Base-by-base conservation (phyloP, 1,139 yeast genomes). In the Hyphopichia buzzinii region DNA sequence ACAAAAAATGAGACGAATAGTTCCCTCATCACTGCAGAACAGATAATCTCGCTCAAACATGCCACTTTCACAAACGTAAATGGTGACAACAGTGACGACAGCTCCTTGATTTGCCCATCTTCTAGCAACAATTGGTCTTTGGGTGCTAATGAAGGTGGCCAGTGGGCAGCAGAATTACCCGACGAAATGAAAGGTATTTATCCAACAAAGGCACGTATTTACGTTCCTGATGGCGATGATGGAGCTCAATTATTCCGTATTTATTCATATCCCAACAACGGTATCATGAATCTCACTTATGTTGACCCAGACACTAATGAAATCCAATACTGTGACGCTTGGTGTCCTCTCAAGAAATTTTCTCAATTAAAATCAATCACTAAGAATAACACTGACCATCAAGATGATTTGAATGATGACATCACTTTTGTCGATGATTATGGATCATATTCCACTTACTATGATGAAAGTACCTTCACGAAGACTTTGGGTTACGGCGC, bases 271-370 rank as follows among this genome's bases (percentile, higher is more conserved):
- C 97, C 97, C 1, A 75, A 88, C 30, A 77, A 83, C 48, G 90
- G 97, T 47, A 90, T 90, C 44, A 85, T 92, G 96, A 92, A 92
- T 55, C 62, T 92, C 47, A 81, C 96, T 0, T 92, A 88, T 52
- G 65, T 84, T 25, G 94, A 90, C 53, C 95, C 95, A 3, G 47
- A 57, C 2, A 73, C 88, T 1, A 79, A 83, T 38, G 64, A 67
- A 21, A 35, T 77, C 6, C 54, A 64, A 4, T 64, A 61, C 45
- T 92, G 98, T 67, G 96, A 89, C 57, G 95, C 96, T 1, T 84
- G 78, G 74, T 92, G 98, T 58, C 95, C 97, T 0, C 59, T 84
- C 28, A 50, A 59, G 4, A 57, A 64, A 16, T 51, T 59, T 7
- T 40, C 67, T 0, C 55, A 64, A 1, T 57, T 72, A 16, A 39